Evolutionary conservation across 2,329 filamentous ascomycete genomes (phyloP).

Genomic region (Diaporthe sp.): DNA sequence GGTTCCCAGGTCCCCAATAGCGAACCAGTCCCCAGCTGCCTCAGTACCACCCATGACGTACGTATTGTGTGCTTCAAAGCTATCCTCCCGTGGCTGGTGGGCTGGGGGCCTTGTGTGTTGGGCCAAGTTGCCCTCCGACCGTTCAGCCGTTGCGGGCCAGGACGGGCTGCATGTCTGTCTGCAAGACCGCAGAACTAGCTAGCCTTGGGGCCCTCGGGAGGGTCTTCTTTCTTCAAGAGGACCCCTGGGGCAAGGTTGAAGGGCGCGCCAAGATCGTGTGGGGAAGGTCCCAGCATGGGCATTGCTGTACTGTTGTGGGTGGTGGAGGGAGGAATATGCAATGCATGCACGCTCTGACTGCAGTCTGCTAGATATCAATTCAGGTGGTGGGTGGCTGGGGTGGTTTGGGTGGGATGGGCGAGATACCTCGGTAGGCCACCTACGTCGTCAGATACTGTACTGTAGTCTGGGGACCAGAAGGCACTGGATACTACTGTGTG

Average conservation of each 20-base stretch:
- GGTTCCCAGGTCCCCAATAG: conserved; percentile 12
- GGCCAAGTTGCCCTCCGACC: background rate
- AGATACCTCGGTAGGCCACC: background rate
- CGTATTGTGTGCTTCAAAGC: background rate
- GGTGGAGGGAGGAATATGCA: conserved; percentile 2
- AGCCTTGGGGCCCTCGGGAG: background rate
- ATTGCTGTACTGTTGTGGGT: background rate
- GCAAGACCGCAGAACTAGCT: conserved; percentile 9
- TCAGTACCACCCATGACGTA: conserved; percentile 24
- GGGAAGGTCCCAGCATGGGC: background rate
- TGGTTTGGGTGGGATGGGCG: background rate
- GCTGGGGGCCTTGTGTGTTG: background rate
- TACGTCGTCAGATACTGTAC: background rate
- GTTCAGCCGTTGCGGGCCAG: conserved; percentile 22
- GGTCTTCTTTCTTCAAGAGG: conserved; percentile 19
- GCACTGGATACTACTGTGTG: background rate
- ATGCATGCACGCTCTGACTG: background rate
- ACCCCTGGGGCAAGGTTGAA: conserved; percentile 10
- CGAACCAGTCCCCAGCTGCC: background rate
- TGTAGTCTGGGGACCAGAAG: too few species aligned
- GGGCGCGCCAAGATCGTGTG: conserved; percentile 17
- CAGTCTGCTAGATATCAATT: background rate
- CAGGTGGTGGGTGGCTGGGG: conserved; percentile 5
- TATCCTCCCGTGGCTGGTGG: background rate
- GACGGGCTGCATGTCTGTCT: conserved; percentile 10